These are phyloP conservation scores for Sphaerulina populicola DNA, from an alignment of 2,329 filamentous ascomycete species.

Conservation along the genomic window DNA sequence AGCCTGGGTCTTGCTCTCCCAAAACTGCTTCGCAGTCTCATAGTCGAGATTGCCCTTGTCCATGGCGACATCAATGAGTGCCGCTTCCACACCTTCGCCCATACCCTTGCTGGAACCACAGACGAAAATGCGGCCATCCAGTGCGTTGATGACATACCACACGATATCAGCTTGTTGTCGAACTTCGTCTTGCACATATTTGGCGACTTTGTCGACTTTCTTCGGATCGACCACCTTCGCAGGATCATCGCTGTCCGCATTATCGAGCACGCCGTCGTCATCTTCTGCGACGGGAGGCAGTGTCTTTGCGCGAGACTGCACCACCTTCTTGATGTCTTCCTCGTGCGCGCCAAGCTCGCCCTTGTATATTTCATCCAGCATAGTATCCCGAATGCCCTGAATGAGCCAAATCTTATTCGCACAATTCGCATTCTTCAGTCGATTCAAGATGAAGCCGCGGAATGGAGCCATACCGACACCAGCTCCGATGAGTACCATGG, in stretches of 20 bases:
- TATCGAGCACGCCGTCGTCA: conserved; percentile 35
- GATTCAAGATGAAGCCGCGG: conserved; percentile 91
- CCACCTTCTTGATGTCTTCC: conserved; percentile 44
- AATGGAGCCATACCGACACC: conserved; percentile 96
- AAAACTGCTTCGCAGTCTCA: conserved; percentile 78
- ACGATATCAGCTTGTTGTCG: conserved; percentile 86
- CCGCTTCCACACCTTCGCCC: conserved; percentile 89
- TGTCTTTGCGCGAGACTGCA: conserved; percentile 36
- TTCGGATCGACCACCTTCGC: conserved; percentile 64
- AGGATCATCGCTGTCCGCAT: conserved; percentile 32
- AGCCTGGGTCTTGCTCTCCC: conserved; percentile 81
- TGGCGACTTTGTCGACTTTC: conserved; percentile 56
- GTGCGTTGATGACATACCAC: conserved; percentile 92
- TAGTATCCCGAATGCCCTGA: conserved; percentile 85
- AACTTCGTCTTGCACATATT: conserved; percentile 96
- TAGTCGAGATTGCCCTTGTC: conserved; percentile 77
- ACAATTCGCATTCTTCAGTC: conserved; percentile 87
- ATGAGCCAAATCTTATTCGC: conserved; percentile 97
- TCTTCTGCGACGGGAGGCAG: conserved; percentile 26
- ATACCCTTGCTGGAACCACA: conserved; percentile 93
- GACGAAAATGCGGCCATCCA: conserved; percentile 95
- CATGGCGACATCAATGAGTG: conserved; percentile 85
- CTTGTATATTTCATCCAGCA: conserved; percentile 91
- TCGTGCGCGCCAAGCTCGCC: conserved; percentile 95
- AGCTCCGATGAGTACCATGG: conserved; percentile 94